Evolutionary conservation across 106 monocot genomes (phyloP), one percentile per base, ranked within the genome.

Genomic region (Dioscorea zingiberensis): DNA sequence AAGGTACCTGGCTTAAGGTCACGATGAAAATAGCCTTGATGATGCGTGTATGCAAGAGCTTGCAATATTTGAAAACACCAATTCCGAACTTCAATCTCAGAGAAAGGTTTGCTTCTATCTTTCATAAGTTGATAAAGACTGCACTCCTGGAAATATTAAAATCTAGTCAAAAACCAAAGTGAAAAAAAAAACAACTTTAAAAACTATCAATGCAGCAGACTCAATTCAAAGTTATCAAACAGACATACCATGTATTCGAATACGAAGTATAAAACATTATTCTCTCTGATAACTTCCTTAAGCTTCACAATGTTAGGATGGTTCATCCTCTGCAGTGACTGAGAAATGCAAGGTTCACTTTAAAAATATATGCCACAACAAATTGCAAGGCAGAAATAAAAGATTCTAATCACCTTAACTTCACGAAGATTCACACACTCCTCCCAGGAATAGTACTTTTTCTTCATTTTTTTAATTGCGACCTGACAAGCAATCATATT

Each of bases 291-390:
- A 22, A 93, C 98, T 74, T 99, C 98, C 72, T 89, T 99, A 24
- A 93, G 87, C 68, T 99, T 99, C 61, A 99, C 87, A 69, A 99
- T 99, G 49, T 93, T 99, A n/a, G 93, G 93, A 87, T 99, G 98
- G 54, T 89, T 85, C 98, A 99, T 87, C 77, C 74, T 89, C 26
- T 89, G 71, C 67, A 93, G 64, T 29, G 89, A 87, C 95, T 95
- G 77, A 24, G 48, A 63, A 22, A 55, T 18, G 51, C 51, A 51
- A 18, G 51, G 14, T 15, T 4, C 19, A 16, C 51, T 51, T 19
- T 18, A 19, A 18, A 51, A 51, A 13, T 13, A 38, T 8, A 38
- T 38, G 38, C 6, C 38, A 38, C 6, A 38, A 38, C 38, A 38
- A 38, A 38, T 6, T 6, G 38, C 0, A 38, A 38, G 38, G 1